A percentile compares a stretch with the other conserved stretches of the same genome.
Conservation (phyloP, 805 yeast species). For the Candida ipomoeae region DNA sequence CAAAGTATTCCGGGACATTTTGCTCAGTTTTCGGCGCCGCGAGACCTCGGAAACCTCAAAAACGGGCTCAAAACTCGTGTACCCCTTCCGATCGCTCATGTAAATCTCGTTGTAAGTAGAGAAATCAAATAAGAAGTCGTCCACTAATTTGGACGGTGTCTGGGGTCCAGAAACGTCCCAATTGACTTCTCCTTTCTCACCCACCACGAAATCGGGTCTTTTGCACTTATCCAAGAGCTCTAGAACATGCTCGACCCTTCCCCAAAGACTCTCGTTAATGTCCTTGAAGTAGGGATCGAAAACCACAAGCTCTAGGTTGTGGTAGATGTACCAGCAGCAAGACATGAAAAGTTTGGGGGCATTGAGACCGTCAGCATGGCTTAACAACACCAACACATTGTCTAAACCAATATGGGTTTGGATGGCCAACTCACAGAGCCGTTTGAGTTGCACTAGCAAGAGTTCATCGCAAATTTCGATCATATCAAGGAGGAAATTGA, state of each 20-base stretch:
- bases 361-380: constrained; percentile 47
- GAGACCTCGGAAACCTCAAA: constrained; percentile 22
- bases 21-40: constrained; percentile 20
- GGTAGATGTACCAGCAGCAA: constrained; percentile 64
- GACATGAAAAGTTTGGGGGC: constrained; percentile 55
- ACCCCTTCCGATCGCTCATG: constrained; percentile 34
- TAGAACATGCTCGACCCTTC: constrained; percentile 27
- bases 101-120: constrained; percentile 26
- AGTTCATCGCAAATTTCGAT: constrained; percentile 62
- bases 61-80: constrained; percentile 30
- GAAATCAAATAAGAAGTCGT: constrained; percentile 20
- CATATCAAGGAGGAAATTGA: constrained; percentile 53
- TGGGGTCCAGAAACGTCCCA: neutral
- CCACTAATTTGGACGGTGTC: neutral
- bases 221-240: constrained; percentile 28
- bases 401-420: constrained; percentile 54
- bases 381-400: constrained; percentile 54
- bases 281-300: constrained; percentile 38
- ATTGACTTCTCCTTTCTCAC: constrained; percentile 18
- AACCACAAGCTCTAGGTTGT: constrained; percentile 60
- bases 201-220: constrained; percentile 17
- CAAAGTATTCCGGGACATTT: constrained; percentile 17
- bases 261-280: constrained; percentile 24
- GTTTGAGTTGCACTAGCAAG: constrained; percentile 53
- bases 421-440: constrained; percentile 56